Evolutionary conservation across 1,284 basidiomycete species (phyloP), one percentile per base, ranked within the genome.

Genomic region (Phellinidium pouzarii): DNA sequence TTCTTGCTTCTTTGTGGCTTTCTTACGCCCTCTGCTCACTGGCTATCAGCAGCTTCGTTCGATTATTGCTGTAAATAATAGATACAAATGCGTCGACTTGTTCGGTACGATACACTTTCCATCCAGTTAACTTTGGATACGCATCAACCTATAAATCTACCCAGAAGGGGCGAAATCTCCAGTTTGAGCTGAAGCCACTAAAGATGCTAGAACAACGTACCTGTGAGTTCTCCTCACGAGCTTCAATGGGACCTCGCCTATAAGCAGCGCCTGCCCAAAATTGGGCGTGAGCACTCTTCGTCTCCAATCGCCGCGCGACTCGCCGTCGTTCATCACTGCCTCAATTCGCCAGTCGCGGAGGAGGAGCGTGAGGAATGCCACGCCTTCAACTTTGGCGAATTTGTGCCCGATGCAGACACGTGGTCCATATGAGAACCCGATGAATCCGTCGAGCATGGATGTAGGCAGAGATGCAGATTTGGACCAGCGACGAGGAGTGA

Each of bases 331-430:
- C 29, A 60, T 29, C 3, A 44, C 43, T 3, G 51, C 36, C 7
- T 51, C 55, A 9, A 59, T 51, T 14, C 36, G 27, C 52, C 55
- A 57, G 22, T 60, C 57, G 12, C 47, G 31, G 5, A 59, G 37
- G 2, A 60, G 37, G 20, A 43, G 48, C 0, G 59, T 51, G 14
- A 60, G 27, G 29, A 59, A 54, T 4, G 49, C 44, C 3, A 57
- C 52, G 7, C 48, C 49, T 43, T 59, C 58, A 14, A 53, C 51
- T 43, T 53, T 50, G 12, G 54, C 57, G 41, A 55, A 61, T 49
- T 58, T 60, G 45, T 53, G 52, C 3, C 58, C 59, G 12, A 60
- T 23, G 44, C 60, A 62, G 7, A 54, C 47, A 6, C 60, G 55
- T 3, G 60, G 53, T 2, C 60, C 61, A 5, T 45, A 52, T 11